Percentiles rank a stretch among this genome's conserved stretches.
These are phyloP conservation scores for Glonium stellatum DNA, from an alignment of 495 filamentous ascomycete genomes.

Conservation along the genomic window DNA sequence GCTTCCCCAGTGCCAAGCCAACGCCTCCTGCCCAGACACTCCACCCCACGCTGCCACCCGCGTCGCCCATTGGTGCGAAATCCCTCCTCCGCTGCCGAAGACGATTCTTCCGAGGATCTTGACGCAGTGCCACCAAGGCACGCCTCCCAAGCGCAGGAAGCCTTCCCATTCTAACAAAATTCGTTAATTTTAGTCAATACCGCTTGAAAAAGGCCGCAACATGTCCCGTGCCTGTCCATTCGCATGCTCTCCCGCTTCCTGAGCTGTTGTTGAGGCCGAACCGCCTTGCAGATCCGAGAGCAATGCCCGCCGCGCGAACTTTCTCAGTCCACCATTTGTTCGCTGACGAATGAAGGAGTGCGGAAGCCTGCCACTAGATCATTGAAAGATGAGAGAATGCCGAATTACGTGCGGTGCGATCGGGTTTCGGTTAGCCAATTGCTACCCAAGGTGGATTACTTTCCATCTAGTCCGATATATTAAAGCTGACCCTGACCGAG, in stretches of 20 bases:
- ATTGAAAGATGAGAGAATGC: constrained; percentile 9
- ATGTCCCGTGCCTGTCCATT: constrained; percentile 13
- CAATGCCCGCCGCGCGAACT: neutral
- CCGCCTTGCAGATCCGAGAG: constrained; percentile 8
- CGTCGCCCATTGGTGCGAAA: neutral
- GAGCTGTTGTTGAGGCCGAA: neutral
- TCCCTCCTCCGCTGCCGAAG: neutral
- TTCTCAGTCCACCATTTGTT: constrained; percentile 13
- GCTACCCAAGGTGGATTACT: constrained; percentile 24
- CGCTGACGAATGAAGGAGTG: constrained; percentile 13
- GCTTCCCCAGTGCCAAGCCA: neutral
- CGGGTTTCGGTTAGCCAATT: constrained; percentile 22
- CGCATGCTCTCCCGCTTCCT: neutral
- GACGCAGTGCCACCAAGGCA: constrained; percentile 13
- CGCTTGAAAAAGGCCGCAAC: constrained; percentile 24
- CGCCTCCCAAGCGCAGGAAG: constrained; percentile 8
- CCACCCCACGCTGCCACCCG: neutral
- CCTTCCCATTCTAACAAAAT: neutral
- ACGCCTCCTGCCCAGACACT: neutral
- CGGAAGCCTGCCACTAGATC: constrained; percentile 3
- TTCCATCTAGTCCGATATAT: constrained; percentile 26
- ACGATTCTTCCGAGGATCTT: neutral
- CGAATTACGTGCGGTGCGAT: constrained; percentile 14
- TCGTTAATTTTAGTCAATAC: constrained; percentile 20
- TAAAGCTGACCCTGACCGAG: constrained; percentile 27